Base-by-base conservation (phyloP, 2,329 filamentous ascomycete genomes). In the Zopfia rhizophila region DNA sequence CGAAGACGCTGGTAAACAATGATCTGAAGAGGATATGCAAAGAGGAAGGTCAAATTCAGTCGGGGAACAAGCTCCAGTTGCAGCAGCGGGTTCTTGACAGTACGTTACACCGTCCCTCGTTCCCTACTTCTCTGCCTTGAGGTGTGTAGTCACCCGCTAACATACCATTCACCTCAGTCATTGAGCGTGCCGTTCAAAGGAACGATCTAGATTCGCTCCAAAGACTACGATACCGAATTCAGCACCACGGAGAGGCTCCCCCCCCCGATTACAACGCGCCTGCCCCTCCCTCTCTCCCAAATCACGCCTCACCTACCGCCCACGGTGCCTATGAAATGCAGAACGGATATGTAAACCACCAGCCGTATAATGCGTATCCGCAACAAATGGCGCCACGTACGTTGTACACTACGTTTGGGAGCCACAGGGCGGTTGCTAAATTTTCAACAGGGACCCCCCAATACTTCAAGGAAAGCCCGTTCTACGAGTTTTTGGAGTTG, bases 11-110 rank as follows among this genome's bases (percentile, higher is more conserved):
- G 39, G 75, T 84, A 42, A 86, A 85, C 64, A 77, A 76, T 48
- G 86, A 92, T 61, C 82, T 97, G 36, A 89, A 91, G 61, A 80
- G 80, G 39, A 87, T 97, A 56, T 89, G 93, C 65, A 82, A 84
- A 53, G 78, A 82, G 50, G 90, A 96, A 74, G 82, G 85, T 33
- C 32, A 47, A 17, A 78, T 96, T 24, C 82, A 84, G 56, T 89
- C 87, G 19, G 94, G 94, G 14, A 87, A 94, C 63, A 99, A 99
- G 78, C 84, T 85, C 23, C 83, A 89, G 29, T 77, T 97, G 48
- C 91, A 96, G 73, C 76, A 77, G 47, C 87, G 93, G 61, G 89
- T 97, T 51, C 83, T 88, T 53, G 78, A 83, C 48, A 83, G 94
- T 97, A 79, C 73, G 89, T 84, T 56, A 45, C 46, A 48, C 41